Evolutionary conservation across 2,329 filamentous ascomycete species (phyloP).

Genomic region (Corynespora cassiicola): DNA sequence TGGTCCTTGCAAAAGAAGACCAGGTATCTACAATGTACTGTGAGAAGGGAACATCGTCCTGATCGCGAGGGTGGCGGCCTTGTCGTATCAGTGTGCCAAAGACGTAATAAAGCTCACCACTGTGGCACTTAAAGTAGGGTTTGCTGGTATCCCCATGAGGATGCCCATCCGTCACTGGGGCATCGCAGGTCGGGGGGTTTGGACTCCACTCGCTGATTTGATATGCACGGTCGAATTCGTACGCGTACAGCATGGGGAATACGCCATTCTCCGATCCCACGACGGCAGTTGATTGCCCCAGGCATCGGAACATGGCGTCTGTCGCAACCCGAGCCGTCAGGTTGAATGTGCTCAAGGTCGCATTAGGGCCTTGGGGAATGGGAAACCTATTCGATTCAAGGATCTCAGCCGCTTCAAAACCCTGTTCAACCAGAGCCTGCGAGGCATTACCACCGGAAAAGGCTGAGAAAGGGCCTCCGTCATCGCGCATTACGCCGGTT

Average conservation of each 20-base stretch:
- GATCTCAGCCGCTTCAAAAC: slow-evolving; percentile 23
- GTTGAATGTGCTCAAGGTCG: slow-evolving; percentile 42
- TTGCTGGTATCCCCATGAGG: slow-evolving; percentile 32
- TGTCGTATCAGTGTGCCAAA: slow-evolving; percentile 44
- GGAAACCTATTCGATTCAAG: slow-evolving; percentile 24
- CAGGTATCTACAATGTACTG: slow-evolving; percentile 41
- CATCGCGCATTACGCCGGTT: slow-evolving; percentile 38
- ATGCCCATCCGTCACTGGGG: slow-evolving; percentile 24
- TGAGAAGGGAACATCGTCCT: slow-evolving; percentile 36
- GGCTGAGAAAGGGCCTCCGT: slow-evolving; percentile 36
- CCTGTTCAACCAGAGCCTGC: slow-evolving; percentile 22
- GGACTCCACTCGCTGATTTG: slow-evolving; percentile 33
- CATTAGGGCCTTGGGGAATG: slow-evolving; percentile 32
- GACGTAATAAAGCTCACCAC: slow-evolving; percentile 38
- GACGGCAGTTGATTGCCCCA: slow-evolving; percentile 34
- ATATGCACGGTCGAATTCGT: slow-evolving; percentile 41
- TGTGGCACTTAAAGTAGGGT: slow-evolving; percentile 37
- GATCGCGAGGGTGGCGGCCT: slow-evolving; percentile 34
- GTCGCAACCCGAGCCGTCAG: slow-evolving; percentile 36
- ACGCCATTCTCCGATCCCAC: slow-evolving; percentile 25
- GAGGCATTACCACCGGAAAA: slow-evolving; percentile 32
- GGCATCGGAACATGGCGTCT: slow-evolving; percentile 39
- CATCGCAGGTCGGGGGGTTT: slow-evolving; percentile 44
- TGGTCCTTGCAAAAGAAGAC: slow-evolving; percentile 38
- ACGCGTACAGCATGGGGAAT: slow-evolving; percentile 32